Conservation (phyloP, 768 basidiomycete species). For the Termitomyces sp. region DNA sequence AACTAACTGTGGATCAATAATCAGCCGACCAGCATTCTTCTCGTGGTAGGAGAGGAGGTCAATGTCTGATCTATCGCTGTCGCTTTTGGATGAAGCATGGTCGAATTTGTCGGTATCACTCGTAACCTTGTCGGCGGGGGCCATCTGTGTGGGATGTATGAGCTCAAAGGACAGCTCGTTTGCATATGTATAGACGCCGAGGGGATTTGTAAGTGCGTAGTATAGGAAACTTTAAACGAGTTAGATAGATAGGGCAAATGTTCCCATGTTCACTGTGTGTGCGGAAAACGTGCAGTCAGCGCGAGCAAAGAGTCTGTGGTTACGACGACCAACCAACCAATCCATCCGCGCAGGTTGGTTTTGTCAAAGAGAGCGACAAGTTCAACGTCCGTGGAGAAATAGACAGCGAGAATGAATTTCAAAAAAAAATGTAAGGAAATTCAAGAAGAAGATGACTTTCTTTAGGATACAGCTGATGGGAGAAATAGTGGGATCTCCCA, state of each 20-base stretch:
- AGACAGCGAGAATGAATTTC: neutral
- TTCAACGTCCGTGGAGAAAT: neutral
- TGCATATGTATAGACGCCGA: neutral
- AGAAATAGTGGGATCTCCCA: neutral
- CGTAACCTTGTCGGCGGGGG: conserved; percentile 16
- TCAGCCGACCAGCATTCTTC: conserved; percentile 48
- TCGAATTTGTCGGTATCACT: conserved; percentile 15
- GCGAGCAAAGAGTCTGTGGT: neutral
- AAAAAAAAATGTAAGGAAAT: no score
- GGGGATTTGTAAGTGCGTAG: neutral
- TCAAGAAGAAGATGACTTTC: no score
- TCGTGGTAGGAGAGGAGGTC: conserved; percentile 45
- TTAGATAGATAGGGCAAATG: neutral
- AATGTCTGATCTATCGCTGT: conserved; percentile 18
- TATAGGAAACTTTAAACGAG: neutral
- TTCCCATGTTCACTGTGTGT: neutral
- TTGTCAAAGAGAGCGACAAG: neutral
- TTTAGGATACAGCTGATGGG: neutral
- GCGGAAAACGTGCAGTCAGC: neutral
- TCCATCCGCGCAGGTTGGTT: no score
- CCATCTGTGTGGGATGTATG: conserved; percentile 15
- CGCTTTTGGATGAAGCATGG: conserved; percentile 12
- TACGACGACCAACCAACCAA: neutral
- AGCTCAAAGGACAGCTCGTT: neutral
- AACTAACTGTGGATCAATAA: conserved; percentile 56